A percentile compares a stretch with the other conserved stretches of the same genome.
These are phyloP conservation scores for Aspergillus affinis DNA, from an alignment of 495 filamentous ascomycete species.

Conservation along the genomic window DNA sequence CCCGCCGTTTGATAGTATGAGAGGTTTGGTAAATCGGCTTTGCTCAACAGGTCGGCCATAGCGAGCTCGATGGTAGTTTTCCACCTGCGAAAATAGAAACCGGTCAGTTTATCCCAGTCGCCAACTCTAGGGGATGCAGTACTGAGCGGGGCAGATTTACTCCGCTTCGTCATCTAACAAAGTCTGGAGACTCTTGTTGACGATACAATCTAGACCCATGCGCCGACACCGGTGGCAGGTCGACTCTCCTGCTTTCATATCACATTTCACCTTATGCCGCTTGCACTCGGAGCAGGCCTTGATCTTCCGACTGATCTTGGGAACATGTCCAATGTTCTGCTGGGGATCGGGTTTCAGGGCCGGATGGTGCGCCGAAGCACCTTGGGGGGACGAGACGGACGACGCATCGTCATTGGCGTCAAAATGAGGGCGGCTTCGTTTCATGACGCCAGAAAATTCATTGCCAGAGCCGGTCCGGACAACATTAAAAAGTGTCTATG, in stretches of 20 bases:
- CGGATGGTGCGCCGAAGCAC: constrained; percentile 19
- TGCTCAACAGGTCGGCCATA: constrained; percentile 46
- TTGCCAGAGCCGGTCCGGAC: constrained; percentile 8
- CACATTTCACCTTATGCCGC: constrained; percentile 54
- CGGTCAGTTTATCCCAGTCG: not conserved
- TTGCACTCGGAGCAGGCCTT: constrained; percentile 56
- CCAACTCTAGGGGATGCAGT: constrained; percentile 1
- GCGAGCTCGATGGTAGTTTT: constrained; percentile 48
- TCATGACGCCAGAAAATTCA: constrained; percentile 37
- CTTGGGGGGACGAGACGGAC: constrained; percentile 37
- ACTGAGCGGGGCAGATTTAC: constrained; percentile 24
- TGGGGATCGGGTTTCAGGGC: constrained; percentile 35
- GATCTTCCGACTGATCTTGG: constrained; percentile 57
- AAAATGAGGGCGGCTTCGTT: constrained; percentile 47
- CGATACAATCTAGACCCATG: constrained; percentile 51
- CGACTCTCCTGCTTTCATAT: constrained; percentile 48
- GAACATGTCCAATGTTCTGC: constrained; percentile 34
- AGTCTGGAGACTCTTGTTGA: constrained; percentile 57
- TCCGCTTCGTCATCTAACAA: constrained; percentile 52
- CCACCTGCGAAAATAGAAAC: constrained; percentile 33
- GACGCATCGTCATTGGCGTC: constrained; percentile 44
- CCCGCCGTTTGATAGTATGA: constrained; percentile 45
- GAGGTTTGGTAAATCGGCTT: constrained; percentile 45
- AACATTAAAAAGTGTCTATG: not conserved
- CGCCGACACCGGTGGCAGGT: constrained; percentile 50